Evolutionary conservation across 2,329 filamentous ascomycete species (phyloP).

Genomic region (Penicillium frequentans): DNA sequence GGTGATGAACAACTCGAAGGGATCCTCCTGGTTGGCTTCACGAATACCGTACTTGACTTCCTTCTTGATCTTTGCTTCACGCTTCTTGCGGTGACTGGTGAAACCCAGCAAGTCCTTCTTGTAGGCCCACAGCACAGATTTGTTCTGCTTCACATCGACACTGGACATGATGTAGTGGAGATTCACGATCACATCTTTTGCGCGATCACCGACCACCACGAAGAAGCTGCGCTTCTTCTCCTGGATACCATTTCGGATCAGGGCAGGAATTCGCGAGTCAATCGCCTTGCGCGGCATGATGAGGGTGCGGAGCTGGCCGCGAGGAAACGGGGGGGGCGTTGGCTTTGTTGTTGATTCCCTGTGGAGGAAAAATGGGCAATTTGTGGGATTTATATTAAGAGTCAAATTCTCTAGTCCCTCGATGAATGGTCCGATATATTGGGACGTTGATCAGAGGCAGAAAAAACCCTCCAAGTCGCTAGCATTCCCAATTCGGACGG

Average conservation of each 20-base stretch:
- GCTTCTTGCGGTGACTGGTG: constrained; percentile 95
- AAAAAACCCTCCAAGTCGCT: constrained; percentile 7
- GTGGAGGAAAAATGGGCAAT: neutral
- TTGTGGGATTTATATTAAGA: neutral
- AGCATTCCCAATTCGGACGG: constrained; percentile 4
- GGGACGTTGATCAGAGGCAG: constrained; percentile 2
- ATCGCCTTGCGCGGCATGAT: constrained; percentile 56
- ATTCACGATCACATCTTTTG: constrained; percentile 96
- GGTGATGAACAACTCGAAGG: constrained; percentile 95
- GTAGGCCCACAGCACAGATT: constrained; percentile 97
- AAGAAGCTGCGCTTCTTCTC: constrained; percentile 99
- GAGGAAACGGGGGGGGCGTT: constrained; percentile 7
- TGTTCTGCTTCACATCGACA: constrained; percentile 89
- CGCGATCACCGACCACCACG: constrained; percentile 88
- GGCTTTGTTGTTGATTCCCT: neutral
- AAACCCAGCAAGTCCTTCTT: constrained; percentile 97
- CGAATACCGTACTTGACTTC: constrained; percentile 94
- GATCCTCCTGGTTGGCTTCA: constrained; percentile 88
- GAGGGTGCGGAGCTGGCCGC: constrained; percentile 20
- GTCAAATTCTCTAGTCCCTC: neutral
- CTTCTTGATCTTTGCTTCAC: constrained; percentile 96
- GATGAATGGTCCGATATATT: neutral
- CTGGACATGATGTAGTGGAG: constrained; percentile 90
- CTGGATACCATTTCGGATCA: constrained; percentile 85
- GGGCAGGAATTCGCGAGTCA: constrained; percentile 84